phyloP scores from a whole-genome alignment of 331 rosid genomes.

The Spiraea crenata region DNA sequence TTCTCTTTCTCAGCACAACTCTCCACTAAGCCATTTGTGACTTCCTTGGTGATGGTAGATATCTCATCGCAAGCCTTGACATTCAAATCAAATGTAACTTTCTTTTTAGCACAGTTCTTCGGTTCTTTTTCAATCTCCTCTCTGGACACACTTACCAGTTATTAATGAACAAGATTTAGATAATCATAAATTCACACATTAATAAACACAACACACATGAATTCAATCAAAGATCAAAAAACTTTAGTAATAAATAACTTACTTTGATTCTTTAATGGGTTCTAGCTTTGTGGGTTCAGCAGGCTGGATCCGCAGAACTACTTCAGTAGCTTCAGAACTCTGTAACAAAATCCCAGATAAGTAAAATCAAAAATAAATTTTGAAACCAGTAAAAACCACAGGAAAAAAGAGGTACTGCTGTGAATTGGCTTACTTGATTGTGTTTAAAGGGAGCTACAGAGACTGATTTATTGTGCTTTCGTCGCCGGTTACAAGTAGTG shows the following conservation, averaged over 20 bases:
- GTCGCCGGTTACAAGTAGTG: slow-evolving; percentile 35
- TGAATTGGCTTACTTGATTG: slow-evolving; percentile 39
- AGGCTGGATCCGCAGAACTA: slow-evolving; percentile 12
- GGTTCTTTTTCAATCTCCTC: slow-evolving; percentile 34
- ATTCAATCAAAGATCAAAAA: neutral
- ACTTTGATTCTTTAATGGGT: slow-evolving; percentile 40
- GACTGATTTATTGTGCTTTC: slow-evolving; percentile 31
- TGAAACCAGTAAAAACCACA: neutral
- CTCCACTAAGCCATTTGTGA: slow-evolving; percentile 19
- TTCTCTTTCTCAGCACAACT: slow-evolving; percentile 21
- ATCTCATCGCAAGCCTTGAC: slow-evolving; percentile 15
- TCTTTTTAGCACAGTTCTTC: slow-evolving; percentile 10
- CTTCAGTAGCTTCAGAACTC: slow-evolving; percentile 34
- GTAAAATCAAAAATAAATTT: neutral
- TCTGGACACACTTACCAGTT: slow-evolving; percentile 26
- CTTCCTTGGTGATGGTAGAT: slow-evolving; percentile 18
- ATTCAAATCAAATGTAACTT: slow-evolving; percentile 30
- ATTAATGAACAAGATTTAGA: neutral
- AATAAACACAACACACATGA: slow-evolving; percentile 5
- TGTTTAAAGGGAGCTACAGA: slow-evolving; percentile 18
- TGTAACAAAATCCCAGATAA: slow-evolving; percentile 17
- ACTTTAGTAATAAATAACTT: slow-evolving; percentile 22
- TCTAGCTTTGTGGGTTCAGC: slow-evolving; percentile 27
- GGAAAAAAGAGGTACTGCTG: neutral
- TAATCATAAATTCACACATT: neutral